Percentiles rank a stretch among this genome's conserved stretches.
Conservation (phyloP, 805 yeast genomes). For the Cyberlindnera maclurae region DNA sequence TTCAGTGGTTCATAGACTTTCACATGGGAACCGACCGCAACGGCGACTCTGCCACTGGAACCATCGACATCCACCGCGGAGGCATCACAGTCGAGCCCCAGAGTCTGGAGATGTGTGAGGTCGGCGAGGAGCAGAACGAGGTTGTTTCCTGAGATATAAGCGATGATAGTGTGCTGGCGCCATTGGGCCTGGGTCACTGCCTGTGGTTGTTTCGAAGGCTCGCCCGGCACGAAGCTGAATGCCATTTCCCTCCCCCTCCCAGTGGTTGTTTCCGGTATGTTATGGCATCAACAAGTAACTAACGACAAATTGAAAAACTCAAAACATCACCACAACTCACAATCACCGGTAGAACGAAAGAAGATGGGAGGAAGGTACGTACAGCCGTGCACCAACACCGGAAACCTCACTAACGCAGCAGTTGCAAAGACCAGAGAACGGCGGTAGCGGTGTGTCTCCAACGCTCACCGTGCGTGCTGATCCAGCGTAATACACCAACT, state of each 20-base stretch:
- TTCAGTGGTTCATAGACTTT: constrained; percentile 51
- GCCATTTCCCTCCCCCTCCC: constrained; percentile 35
- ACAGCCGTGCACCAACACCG: neutral
- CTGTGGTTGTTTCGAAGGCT: constrained; percentile 54
- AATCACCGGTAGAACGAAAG: neutral
- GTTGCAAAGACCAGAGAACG: constrained; percentile 89
- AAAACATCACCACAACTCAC: neutral
- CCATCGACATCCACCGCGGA: constrained; percentile 56
- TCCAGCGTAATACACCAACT: constrained; percentile 84
- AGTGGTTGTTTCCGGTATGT: neutral
- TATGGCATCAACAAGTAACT: neutral
- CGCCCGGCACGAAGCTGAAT: constrained; percentile 76
- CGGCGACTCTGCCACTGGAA: constrained; percentile 53
- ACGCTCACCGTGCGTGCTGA: constrained; percentile 91
- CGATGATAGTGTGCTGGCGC: constrained; percentile 54
- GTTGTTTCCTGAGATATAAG: constrained; percentile 83
- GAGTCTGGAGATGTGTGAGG: constrained; percentile 59
- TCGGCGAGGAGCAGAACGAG: constrained; percentile 56
- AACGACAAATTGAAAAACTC: too few relatives aligned
- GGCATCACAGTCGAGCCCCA: constrained; percentile 64
- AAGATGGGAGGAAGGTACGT: constrained; percentile 48
- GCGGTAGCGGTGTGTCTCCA: constrained; percentile 96
- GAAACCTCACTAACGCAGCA: constrained; percentile 21
- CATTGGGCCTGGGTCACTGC: constrained; percentile 56
- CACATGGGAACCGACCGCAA: constrained; percentile 39